phyloP scores from a whole-genome alignment of 1,139 yeast species.

The Pichia sp. region DNA sequence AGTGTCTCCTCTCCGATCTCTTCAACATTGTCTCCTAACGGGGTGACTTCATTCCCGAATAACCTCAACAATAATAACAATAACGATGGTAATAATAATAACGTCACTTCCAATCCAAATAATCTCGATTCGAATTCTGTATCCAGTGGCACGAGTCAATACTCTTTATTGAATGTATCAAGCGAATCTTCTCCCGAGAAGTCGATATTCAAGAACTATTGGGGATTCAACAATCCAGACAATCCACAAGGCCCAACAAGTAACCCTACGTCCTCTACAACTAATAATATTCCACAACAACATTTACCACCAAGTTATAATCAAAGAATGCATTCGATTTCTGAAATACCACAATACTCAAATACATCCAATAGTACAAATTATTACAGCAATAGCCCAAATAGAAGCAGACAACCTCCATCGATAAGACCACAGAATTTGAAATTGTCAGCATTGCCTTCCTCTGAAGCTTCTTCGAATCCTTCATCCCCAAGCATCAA shows the following conservation, averaged over 20 bases:
- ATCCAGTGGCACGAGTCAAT: not conserved
- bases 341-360: conserved; percentile 5
- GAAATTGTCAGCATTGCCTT: not conserved
- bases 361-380: not conserved
- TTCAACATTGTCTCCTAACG: conserved; percentile 12
- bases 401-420: not conserved
- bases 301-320: not conserved
- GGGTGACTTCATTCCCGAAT: not conserved
- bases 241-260: no score
- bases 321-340: conserved; percentile 12
- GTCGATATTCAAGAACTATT: conserved; percentile 13
- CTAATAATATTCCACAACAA: not conserved
- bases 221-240: conserved; percentile 11
- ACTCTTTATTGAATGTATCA: not conserved
- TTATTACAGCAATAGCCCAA: not conserved
- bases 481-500: not conserved
- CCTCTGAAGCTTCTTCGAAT: not conserved
- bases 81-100: no score
- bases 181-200: conserved; percentile 8
- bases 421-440: not conserved
- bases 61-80: not conserved
- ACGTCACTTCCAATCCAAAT: no score
- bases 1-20: conserved; percentile 8
- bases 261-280: not conserved
- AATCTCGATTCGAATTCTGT: not conserved